Base-by-base conservation (phyloP, 148 eudicot species). In the Simmondsia chinensis region DNA sequence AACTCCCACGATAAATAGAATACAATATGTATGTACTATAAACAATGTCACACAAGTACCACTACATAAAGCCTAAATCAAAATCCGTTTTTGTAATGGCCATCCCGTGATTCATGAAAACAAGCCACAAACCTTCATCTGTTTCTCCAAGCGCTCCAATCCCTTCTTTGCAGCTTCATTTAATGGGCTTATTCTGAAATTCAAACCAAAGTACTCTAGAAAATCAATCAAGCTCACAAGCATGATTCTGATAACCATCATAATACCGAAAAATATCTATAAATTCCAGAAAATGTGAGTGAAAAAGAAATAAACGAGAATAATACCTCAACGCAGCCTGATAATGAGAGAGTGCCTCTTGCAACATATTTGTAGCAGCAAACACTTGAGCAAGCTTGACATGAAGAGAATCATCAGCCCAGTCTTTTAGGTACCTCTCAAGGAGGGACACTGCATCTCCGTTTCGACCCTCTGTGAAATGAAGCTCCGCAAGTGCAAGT, bases 331-430 rank as follows among this genome's bases (percentile, higher is more conserved):
- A 54, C 18, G 99, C 95, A 46, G 99, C 83, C 35, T 91, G 95
- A 66, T 69, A 91, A 66, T 91, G 99, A 43, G 87, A 67, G 43
- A 91, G 57, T 37, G 95, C 85, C 59, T 91, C 99, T 64, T 82
- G 86, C 61, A 91, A 64, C 95, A 85, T 79, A 52, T 85, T 85
- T 34, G 99, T 85, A 27, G 95, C 88, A 29, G 94, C 81, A 76
- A 82, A 82, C 30, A 91, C 93, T 71, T 91, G 99, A 38, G 95
- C 99, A 65, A 91, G 89, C 79, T 91, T 91, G 52, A 91, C 95
- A 64, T 91, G 88, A 45, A 91, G 77, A 60, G 94, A 91, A 58
- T 91, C 99, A 52, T 85, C 94, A 12, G 95, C 94, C 99, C 99
- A 85, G 54, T 91, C 99, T 59, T 91, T 82, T 16, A 91, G 82